Evolutionary conservation across 2,329 filamentous ascomycete species (phyloP), one percentile per base, ranked within the genome.

Genomic region (Colletotrichum gigasporum): DNA sequence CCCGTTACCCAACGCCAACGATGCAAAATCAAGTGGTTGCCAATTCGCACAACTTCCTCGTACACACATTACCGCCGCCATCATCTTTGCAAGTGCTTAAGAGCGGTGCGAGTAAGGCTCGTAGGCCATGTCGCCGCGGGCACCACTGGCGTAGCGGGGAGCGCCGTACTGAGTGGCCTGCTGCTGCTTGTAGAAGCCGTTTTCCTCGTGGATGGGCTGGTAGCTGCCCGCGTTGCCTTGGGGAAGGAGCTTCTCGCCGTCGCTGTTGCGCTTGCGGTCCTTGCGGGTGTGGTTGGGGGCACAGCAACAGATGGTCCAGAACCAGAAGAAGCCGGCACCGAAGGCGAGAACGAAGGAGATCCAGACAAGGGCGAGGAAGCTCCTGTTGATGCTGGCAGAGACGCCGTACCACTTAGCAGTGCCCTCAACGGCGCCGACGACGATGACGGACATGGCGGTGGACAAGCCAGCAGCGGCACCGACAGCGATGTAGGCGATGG

Each of bases 221-320:
- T 86, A 86, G 66, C 75, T 74, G 35, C 59, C 69, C 14, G 50
- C n/a, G 73, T 85, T 85, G 66, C 76, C 74, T 24, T 63, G 69
- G n/a, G 80, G 76, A 9, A 83, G 71, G 47, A 82, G 76, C 80
- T 88, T 87, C 80, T 88, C 85, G 74, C 72, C 74, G 64, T 83
- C 80, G 55, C 70, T 67, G 47, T 71, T 50, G 59, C 69, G 66
- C 60, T 71, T 67, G 66, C 69, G 68, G 67, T 74, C 72, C 71
- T 73, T 74, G 66, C 67, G 56, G 68, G 75, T 70, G 67, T 75
- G 76, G 70, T 75, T 77, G 69, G 81, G 79, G 61, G 86, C 89
- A 84, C 94, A 97, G 88, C 94, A 98, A 90, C 95, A 98, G 72
- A 91, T 87, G 77, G 90, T 93, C 77, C 96, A 88, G 73, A 94